Evolutionary conservation across 345 rosid genomes (phyloP).

Genomic region (Turnera subulata): DNA sequence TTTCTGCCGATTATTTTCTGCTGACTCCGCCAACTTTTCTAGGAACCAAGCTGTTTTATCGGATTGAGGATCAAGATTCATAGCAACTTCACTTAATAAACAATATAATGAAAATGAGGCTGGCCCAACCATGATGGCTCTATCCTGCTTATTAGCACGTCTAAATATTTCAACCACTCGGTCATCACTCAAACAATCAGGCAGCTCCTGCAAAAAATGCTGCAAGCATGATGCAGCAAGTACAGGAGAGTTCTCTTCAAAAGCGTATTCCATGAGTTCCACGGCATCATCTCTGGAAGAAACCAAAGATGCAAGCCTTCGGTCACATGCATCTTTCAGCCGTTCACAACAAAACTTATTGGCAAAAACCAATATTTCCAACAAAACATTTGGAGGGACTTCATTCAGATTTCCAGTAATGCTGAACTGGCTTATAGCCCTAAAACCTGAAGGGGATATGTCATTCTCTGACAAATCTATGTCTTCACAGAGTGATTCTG

Average conservation of each 20-base stretch:
- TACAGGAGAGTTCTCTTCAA: constrained; percentile 68
- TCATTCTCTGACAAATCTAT: constrained; percentile 85
- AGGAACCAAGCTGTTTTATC: constrained; percentile 63
- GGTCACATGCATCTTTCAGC: constrained; percentile 82
- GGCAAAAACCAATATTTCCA: constrained; percentile 84
- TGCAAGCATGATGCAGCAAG: constrained; percentile 91
- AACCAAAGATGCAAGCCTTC: constrained; percentile 71
- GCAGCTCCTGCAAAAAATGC: constrained; percentile 65
- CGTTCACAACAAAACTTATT: constrained; percentile 89
- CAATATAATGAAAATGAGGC: constrained; percentile 81
- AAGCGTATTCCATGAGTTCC: constrained; percentile 88
- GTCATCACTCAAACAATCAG: constrained; percentile 71
- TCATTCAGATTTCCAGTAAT: constrained; percentile 49
- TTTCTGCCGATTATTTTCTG: constrained; percentile 63
- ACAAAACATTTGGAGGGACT: constrained; percentile 53
- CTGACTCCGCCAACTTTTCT: constrained; percentile 61
- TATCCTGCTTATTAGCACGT: constrained; percentile 47
- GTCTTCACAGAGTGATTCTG: constrained; percentile 71
- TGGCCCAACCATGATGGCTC: constrained; percentile 66
- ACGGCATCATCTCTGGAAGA: constrained; percentile 71
- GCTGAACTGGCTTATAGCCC: constrained; percentile 64
- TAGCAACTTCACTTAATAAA: constrained; percentile 79
- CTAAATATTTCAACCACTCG: constrained; percentile 61
- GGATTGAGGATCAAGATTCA: constrained; percentile 68
- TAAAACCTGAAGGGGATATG: constrained; percentile 68